A percentile compares a stretch with the other conserved stretches of the same genome.
Conservation (phyloP, 345 rosid genomes). For the Rhodomyrtus tomentosa region DNA sequence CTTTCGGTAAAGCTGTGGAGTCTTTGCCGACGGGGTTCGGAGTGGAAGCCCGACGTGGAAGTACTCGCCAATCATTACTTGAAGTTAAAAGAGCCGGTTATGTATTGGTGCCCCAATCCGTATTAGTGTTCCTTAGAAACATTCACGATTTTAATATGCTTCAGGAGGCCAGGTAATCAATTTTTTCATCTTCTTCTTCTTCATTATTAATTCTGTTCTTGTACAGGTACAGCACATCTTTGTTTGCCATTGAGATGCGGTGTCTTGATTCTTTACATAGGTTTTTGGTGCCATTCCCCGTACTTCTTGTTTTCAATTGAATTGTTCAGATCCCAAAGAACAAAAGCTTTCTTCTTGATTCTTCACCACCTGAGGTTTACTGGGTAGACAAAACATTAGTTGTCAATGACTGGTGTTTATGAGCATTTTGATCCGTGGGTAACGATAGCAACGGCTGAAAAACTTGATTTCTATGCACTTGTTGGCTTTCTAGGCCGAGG, state of each 20-base stretch:
- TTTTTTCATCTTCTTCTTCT: not conserved
- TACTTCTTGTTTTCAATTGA: not conserved
- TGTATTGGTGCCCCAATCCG: not conserved
- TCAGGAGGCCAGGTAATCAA: not conserved
- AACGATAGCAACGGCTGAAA: not conserved
- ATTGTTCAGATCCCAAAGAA: not conserved
- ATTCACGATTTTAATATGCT: not conserved
- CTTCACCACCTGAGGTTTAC: not conserved
- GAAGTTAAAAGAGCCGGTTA: not conserved
- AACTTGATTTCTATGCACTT: not conserved
- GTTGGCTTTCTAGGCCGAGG: not conserved
- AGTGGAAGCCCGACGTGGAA: not conserved
- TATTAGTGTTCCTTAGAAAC: not conserved
- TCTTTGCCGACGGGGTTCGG: not conserved
- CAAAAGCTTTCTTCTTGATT: not conserved
- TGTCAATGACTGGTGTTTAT: not conserved
- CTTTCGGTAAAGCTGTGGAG: not conserved
- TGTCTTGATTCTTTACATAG: not conserved
- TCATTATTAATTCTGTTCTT: not conserved
- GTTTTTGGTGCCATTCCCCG: not conserved
- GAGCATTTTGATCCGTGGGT: not conserved
- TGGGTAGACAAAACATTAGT: not conserved
- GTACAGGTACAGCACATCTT: not conserved
- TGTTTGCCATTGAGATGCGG: not conserved
- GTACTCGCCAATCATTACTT: slow-evolving; percentile 6